phyloP scores from a whole-genome alignment of 2,329 filamentous ascomycete species.

The Fusarium humuli region DNA sequence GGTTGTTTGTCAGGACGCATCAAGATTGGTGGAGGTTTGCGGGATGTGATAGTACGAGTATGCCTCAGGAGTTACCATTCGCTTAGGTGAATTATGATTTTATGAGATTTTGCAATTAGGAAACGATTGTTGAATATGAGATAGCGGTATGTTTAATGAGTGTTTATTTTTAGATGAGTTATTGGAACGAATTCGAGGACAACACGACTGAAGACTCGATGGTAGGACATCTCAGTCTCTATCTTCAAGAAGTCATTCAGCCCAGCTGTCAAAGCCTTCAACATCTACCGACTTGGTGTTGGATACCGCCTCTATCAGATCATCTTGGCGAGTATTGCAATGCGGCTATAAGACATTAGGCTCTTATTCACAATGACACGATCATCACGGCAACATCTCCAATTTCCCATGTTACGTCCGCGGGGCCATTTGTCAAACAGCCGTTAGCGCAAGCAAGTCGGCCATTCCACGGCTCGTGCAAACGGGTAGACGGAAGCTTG shows the following conservation, averaged over 20 bases:
- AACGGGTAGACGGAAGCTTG: conserved; percentile 8
- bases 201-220: background rate
- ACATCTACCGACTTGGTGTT: background rate
- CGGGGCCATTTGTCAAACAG: conserved; percentile 1
- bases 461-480: conserved; percentile 3
- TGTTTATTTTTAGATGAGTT: background rate
- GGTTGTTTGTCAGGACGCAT: conserved; percentile 50
- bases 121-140: background rate
- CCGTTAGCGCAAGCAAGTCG: conserved; percentile 5
- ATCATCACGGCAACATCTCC: background rate
- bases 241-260: background rate
- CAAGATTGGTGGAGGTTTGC: conserved; percentile 54
- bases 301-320: background rate
- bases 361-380: background rate
- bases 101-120: background rate
- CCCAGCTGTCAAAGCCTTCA: background rate
- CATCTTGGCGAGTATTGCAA: background rate
- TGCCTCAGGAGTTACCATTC: conserved; percentile 52
- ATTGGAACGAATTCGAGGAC: background rate
- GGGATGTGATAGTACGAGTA: conserved; percentile 47
- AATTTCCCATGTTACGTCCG: background rate
- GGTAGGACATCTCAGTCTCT: background rate
- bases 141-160: background rate
- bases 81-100: conserved; percentile 30
- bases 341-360: background rate